Percentiles rank a stretch among this genome's conserved stretches.
Conservation (phyloP, 2,329 filamentous ascomycete species). For the Rhynchosporium graminicola region DNA sequence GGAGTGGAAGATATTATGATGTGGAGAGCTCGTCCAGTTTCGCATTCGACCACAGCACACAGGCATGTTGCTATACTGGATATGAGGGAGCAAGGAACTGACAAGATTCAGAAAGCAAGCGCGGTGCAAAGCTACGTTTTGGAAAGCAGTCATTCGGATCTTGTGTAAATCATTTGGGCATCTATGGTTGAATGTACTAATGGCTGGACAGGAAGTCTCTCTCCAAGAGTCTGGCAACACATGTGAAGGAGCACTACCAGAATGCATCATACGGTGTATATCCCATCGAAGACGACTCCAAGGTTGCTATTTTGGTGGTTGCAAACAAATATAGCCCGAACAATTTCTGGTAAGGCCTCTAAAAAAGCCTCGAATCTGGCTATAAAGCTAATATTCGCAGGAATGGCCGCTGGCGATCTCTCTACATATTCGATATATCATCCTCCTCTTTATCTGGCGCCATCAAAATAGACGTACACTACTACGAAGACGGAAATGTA, state of each 20-base stretch:
- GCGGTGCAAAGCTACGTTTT: constrained; percentile 75
- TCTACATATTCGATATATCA: constrained; percentile 76
- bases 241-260: constrained; percentile 87
- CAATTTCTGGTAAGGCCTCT: constrained; percentile 78
- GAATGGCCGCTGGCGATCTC: constrained; percentile 95
- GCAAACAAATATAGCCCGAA: constrained; percentile 97
- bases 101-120: constrained; percentile 70
- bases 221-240: constrained; percentile 71
- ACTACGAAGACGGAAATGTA: constrained; percentile 99
- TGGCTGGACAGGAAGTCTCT: constrained; percentile 69
- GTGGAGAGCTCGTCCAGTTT: constrained; percentile 86
- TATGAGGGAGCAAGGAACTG: constrained; percentile 17
- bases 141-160: constrained; percentile 73
- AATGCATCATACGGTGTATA: constrained; percentile 80
- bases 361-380: no score
- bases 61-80: constrained; percentile 49
- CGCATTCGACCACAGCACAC: constrained; percentile 79
- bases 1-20: constrained; percentile 84
- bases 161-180: constrained; percentile 64
- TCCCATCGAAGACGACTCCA: constrained; percentile 72
- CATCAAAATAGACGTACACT: constrained; percentile 95
- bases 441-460: constrained; percentile 71
- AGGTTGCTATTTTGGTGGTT: constrained; percentile 80
- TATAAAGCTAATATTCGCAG: constrained; percentile 45
- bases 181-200: neutral